Conservation (phyloP, 1,139 yeast genomes). For the Hansenula sp. region DNA sequence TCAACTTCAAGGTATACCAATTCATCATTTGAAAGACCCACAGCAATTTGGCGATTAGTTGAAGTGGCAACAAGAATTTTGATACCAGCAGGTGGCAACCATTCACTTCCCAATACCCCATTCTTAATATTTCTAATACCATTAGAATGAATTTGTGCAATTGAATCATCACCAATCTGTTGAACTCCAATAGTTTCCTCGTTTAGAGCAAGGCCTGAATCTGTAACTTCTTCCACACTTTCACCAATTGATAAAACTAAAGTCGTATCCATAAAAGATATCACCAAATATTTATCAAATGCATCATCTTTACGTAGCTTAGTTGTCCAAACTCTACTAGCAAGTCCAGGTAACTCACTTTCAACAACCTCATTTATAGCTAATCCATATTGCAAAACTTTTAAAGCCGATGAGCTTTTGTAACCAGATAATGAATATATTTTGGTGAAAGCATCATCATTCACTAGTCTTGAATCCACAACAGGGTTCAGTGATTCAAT, state of each 20-base stretch:
- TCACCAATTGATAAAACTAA: constrained; percentile 76
- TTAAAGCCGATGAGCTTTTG: constrained; percentile 35
- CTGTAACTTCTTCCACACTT: constrained; percentile 70
- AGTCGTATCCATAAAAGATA: constrained; percentile 67
- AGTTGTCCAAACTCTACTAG: constrained; percentile 61
- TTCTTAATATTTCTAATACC: constrained; percentile 66
- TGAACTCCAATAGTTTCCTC: constrained; percentile 67
- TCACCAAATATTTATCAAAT: constrained; percentile 61
- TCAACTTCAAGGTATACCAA: constrained; percentile 83
- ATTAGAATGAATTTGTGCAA: constrained; percentile 69
- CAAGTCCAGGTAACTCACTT: constrained; percentile 66
- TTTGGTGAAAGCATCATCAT: constrained; percentile 31
- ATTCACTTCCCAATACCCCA: constrained; percentile 36
- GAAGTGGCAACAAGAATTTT: constrained; percentile 55
- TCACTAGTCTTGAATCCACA: constrained; percentile 42
- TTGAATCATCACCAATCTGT: constrained; percentile 60
- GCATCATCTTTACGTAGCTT: constrained; percentile 39
- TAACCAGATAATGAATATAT: constrained; percentile 26
- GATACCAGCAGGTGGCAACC: constrained; percentile 86
- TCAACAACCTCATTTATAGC: constrained; percentile 61
- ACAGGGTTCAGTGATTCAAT: constrained; percentile 57
- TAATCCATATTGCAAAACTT: constrained; percentile 55
- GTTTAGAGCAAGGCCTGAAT: constrained; percentile 53
- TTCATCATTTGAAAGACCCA: constrained; percentile 72
- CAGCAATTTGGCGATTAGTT: constrained; percentile 62